Conservation (phyloP, 805 yeast species). For the Candida endomychidarum region DNA sequence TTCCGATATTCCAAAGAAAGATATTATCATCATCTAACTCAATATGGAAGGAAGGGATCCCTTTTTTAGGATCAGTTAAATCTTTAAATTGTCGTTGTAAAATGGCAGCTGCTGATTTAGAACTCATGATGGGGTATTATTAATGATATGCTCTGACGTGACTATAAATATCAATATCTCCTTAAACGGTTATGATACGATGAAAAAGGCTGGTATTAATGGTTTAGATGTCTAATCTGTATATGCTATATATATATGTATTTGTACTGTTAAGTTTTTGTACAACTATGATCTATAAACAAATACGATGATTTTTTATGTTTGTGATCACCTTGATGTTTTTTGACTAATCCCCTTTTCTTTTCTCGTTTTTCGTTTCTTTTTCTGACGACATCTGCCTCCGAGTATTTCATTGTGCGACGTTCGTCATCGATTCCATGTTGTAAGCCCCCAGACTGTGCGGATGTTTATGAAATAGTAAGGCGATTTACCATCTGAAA, state of each 20-base stretch:
- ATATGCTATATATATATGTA: too few relatives aligned
- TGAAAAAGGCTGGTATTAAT: too few relatives aligned
- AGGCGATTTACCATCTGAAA: too few relatives aligned
- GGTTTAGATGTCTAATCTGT: too few relatives aligned
- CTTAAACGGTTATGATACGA: too few relatives aligned
- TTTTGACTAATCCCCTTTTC: conserved; percentile 8
- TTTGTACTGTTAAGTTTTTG: too few relatives aligned
- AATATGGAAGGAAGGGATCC: conserved; percentile 59
- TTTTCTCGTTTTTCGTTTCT: conserved; percentile 3
- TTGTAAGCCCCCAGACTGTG: too few relatives aligned
- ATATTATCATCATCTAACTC: conserved; percentile 59
- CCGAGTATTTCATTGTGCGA: too few relatives aligned
- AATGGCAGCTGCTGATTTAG: conserved; percentile 73
- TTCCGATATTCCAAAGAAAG: conserved; percentile 78
- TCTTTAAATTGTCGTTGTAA: conserved; percentile 92
- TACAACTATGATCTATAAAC: conserved; percentile 1
- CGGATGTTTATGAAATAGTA: too few relatives aligned
- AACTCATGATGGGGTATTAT: conserved; percentile 26
- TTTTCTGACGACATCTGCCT: conserved; percentile 2
- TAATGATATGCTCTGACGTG: neutral
- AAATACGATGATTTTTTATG: conserved; percentile 1
- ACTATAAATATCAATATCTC: neutral
- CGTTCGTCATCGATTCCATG: too few relatives aligned
- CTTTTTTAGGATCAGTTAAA: conserved; percentile 88
- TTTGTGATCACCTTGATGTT: conserved; percentile 7